Conservation (phyloP, 768 basidiomycete genomes). For the Macrolepiota dolichaula region DNA sequence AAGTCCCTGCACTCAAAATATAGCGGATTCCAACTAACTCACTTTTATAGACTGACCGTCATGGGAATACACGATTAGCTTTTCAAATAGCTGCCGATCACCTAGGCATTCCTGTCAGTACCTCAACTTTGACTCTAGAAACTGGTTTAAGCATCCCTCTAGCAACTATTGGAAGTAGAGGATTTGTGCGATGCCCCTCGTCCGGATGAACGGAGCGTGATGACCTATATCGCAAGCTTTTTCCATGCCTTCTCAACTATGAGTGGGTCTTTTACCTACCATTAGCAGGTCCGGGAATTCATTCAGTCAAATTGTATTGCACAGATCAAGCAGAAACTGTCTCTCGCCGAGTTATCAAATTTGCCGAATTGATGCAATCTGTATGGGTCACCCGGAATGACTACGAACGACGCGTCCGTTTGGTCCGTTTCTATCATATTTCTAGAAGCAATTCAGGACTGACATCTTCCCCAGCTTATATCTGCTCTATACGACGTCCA, state of each 20-base stretch:
- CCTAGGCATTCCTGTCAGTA: constrained; percentile 83
- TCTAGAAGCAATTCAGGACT: not conserved
- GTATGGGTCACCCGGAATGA: constrained; percentile 87
- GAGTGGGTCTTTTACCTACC: constrained; percentile 49
- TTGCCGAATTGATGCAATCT: constrained; percentile 92
- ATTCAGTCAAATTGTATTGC: constrained; percentile 5
- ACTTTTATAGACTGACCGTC: constrained; percentile 61
- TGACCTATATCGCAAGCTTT: constrained; percentile 97
- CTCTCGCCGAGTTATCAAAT: constrained; percentile 90
- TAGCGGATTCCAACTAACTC: not conserved
- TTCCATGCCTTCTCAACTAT: constrained; percentile 98
- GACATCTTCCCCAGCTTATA: constrained; percentile 47
- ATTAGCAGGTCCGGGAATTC: not conserved
- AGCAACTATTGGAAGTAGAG: constrained; percentile 96
- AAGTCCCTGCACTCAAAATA: constrained; percentile 1
- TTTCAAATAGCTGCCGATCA: constrained; percentile 86
- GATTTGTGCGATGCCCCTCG: constrained; percentile 86
- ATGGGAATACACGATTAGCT: constrained; percentile 82
- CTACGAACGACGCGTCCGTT: constrained; percentile 82
- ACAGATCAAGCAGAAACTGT: constrained; percentile 94
- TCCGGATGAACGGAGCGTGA: constrained; percentile 95
- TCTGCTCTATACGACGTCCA: constrained; percentile 64
- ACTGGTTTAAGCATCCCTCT: not conserved
- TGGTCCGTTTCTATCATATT: constrained; percentile 34
- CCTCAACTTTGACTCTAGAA: not conserved